Evolutionary conservation across 2,329 filamentous ascomycete genomes (phyloP).

Genomic region (Alternaria gansuensis): DNA sequence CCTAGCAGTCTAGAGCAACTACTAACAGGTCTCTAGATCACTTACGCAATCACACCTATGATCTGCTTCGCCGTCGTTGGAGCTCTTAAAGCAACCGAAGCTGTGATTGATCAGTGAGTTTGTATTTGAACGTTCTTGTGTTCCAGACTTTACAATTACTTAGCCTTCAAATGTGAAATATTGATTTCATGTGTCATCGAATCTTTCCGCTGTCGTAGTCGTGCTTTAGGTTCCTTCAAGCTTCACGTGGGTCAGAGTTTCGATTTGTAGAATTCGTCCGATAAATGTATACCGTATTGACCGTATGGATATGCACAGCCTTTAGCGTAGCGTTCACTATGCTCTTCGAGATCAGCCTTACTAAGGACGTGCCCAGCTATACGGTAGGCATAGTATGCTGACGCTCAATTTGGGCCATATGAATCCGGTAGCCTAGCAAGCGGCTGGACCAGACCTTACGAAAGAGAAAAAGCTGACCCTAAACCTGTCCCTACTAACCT

Average conservation of each 20-base stretch:
- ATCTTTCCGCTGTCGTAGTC: not conserved
- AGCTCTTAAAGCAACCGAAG: constrained; percentile 50
- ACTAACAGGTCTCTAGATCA: constrained; percentile 42
- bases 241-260: not conserved
- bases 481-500: too few species aligned
- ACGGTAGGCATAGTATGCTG: not conserved
- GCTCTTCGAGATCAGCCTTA: constrained; percentile 10
- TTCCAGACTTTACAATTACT: not conserved
- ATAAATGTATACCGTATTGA: not conserved
- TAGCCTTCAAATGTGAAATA: not conserved
- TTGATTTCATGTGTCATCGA: not conserved
- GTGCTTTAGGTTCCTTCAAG: not conserved
- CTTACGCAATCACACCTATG: constrained; percentile 56
- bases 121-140: not conserved
- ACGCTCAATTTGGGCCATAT: not conserved
- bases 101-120: constrained; percentile 19
- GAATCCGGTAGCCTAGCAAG: too few species aligned
- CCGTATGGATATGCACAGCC: not conserved
- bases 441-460: too few species aligned
- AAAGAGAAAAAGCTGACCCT: too few species aligned
- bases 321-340: not conserved
- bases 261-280: not conserved
- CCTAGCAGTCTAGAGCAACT: not conserved
- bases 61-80: constrained; percentile 58
- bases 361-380: not conserved